These are phyloP conservation scores for Mortierella sp. DNA, from an alignment of 371 early-diverging fungal genomes.

Conservation along the genomic window DNA sequence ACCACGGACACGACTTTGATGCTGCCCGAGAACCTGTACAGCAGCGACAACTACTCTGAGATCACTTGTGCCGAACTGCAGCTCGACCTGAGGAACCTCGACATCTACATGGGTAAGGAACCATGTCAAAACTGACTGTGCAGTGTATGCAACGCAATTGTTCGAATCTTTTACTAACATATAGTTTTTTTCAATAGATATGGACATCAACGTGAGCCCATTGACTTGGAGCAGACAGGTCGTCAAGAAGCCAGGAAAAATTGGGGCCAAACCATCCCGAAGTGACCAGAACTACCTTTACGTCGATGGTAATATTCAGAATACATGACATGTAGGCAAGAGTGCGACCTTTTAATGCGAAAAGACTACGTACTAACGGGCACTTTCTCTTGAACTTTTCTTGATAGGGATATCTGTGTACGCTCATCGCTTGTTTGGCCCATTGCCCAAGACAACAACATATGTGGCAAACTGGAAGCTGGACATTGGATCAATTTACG, in stretches of 20 bases:
- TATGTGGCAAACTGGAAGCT: slow-evolving; percentile 85
- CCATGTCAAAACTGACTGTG: not conserved
- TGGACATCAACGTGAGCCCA: slow-evolving; percentile 75
- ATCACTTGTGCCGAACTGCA: slow-evolving; percentile 76
- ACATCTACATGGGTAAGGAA: slow-evolving; percentile 73
- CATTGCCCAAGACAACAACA: slow-evolving; percentile 74
- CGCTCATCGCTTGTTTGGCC: slow-evolving; percentile 84
- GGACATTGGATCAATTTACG: slow-evolving; percentile 76
- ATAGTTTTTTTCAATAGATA: slow-evolving; percentile 59
- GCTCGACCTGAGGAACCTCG: slow-evolving; percentile 75
- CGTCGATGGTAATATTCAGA: slow-evolving; percentile 66
- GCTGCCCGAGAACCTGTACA: slow-evolving; percentile 83
- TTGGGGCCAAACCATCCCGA: slow-evolving; percentile 12
- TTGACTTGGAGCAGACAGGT: slow-evolving; percentile 72
- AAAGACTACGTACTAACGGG: not conserved
- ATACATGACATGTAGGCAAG: not conserved
- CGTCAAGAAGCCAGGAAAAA: slow-evolving; percentile 12
- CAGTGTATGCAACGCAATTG: not conserved
- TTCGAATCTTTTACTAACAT: not conserved
- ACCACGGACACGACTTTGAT: slow-evolving; percentile 71
- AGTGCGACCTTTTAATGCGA: not conserved
- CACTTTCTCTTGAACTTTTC: not conserved
- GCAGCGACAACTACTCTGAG: slow-evolving; percentile 67
- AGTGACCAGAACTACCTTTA: slow-evolving; percentile 65
- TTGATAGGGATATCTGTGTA: slow-evolving; percentile 68